Evolutionary conservation across 345 rosid species (phyloP).

Genomic region (Aquilaria malaccensis): DNA sequence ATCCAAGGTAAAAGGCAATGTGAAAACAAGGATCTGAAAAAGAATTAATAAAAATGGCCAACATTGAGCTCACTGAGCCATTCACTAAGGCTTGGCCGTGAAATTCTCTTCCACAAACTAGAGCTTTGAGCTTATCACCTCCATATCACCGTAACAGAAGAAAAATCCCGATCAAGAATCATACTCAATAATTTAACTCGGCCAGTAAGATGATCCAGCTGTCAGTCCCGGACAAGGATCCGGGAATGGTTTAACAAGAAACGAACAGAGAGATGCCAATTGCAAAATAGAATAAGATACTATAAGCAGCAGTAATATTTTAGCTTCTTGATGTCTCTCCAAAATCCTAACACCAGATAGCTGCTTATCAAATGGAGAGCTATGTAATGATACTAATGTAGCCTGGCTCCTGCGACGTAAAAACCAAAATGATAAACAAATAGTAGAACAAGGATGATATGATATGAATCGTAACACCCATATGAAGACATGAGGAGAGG

Average conservation of each 20-base stretch:
- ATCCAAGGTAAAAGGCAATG: too few species aligned
- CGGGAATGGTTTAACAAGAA: neutral
- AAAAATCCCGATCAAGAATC: too few species aligned
- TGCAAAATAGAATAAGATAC: neutral
- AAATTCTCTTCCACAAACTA: too few species aligned
- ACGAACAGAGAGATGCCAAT: neutral
- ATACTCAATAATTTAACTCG: too few species aligned
- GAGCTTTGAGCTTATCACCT: too few species aligned
- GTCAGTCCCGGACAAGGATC: neutral
- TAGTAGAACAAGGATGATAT: constrained; percentile 8
- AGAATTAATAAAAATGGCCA: too few species aligned
- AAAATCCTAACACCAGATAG: constrained; percentile 7
- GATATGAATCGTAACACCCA: constrained; percentile 20
- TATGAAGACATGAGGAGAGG: constrained; percentile 16
- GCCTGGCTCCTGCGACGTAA: constrained; percentile 30
- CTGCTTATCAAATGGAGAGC: constrained; percentile 15
- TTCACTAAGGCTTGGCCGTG: too few species aligned
- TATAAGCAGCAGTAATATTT: neutral
- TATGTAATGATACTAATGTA: constrained; percentile 21
- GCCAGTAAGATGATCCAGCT: neutral
- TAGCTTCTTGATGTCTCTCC: neutral
- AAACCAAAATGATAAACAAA: neutral
- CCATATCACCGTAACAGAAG: too few species aligned
- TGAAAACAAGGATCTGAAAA: too few species aligned
- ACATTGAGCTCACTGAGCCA: too few species aligned